These are phyloP conservation scores for Suillus variegatus DNA, from an alignment of 768 basidiomycete genomes.

Conservation along the genomic window DNA sequence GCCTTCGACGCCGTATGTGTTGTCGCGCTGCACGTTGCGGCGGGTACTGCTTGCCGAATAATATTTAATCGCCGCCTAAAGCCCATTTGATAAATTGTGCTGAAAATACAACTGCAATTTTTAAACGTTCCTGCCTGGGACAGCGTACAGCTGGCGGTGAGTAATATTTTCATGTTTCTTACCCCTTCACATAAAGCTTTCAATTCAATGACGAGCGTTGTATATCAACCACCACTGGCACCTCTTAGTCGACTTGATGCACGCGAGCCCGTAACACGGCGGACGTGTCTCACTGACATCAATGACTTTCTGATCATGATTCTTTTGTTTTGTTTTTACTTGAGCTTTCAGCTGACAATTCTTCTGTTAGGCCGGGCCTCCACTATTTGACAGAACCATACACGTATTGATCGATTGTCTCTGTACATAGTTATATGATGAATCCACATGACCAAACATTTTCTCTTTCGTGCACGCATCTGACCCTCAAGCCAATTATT, in stretches of 20 bases:
- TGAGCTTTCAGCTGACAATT: slow-evolving; percentile 19
- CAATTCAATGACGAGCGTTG: slow-evolving; percentile 80
- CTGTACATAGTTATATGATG: background rate
- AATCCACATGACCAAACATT: background rate
- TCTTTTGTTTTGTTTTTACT: slow-evolving; percentile 4
- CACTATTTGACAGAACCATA: background rate
- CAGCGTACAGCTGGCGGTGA: background rate
- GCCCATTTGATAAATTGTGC: slow-evolving; percentile 6
- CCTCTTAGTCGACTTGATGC: slow-evolving; percentile 88
- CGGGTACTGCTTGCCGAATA: slow-evolving; percentile 8
- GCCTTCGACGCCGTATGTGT: slow-evolving; percentile 8
- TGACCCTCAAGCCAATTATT: no score
- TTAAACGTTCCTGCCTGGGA: background rate
- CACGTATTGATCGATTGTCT: background rate
- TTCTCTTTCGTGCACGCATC: background rate
- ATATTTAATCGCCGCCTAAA: slow-evolving; percentile 23
- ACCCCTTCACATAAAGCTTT: background rate
- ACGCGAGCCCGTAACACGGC: slow-evolving; percentile 32
- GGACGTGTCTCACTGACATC: slow-evolving; percentile 74
- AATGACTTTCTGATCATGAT: slow-evolving; percentile 54
- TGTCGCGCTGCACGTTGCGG: slow-evolving; percentile 5
- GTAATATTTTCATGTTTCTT: background rate
- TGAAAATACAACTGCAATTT: background rate
- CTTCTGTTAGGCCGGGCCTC: background rate
- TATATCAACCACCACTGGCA: slow-evolving; percentile 74